Base-by-base conservation (phyloP, 163 green algal species). In the Scenedesmus sp. region DNA sequence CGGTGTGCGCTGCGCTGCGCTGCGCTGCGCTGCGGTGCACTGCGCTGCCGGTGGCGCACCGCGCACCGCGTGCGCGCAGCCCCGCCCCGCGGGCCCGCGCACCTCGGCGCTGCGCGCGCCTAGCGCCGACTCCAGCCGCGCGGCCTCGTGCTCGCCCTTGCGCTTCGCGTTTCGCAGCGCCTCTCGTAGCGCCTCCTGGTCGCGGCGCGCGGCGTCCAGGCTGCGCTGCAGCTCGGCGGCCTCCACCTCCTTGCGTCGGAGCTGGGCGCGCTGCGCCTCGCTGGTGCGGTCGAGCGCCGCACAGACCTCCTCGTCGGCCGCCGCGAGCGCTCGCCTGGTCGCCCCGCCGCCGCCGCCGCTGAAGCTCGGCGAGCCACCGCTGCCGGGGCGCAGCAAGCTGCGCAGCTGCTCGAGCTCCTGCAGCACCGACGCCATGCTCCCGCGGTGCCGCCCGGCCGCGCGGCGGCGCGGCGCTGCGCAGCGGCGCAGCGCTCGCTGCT, bases 291-390 rank as follows among this genome's bases (percentile, higher is more conserved):
- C 71, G 7, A 91, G 48, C 0, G 88, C 88, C 34, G 83, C 78
- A 34, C 92, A 85, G 78, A 93, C 86, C 60, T 93, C 88, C 51
- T 90, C 87, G 64, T 93, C 88, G 24, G 87, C 88, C 1, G 77
- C 82, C 36, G 91, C 88, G 31, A 92, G 91, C 6, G 88, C 88
- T 22, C 72, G 50, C 2, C 85, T 85, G 15, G 91, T 81, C 2
- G 84, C 70, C 26, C 91, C 86, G 36, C 54, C 24, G 29, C 2
- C 10, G 28, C 7, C 29, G 57, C 28, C 28, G 31, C 45, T 60
- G 4, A 26, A 14, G n/a, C 18, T 50, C 2, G 26, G 24, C 15
- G 70, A 57, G 22, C 5, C 70, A 70, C 33, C 33, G 15, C n/a
- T 34, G 42, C 39, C 31, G 36, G 48, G 29, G 11, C 58, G 34